Conservation (phyloP, 1,284 basidiomycete genomes). For the Leccinum pachyderme region DNA sequence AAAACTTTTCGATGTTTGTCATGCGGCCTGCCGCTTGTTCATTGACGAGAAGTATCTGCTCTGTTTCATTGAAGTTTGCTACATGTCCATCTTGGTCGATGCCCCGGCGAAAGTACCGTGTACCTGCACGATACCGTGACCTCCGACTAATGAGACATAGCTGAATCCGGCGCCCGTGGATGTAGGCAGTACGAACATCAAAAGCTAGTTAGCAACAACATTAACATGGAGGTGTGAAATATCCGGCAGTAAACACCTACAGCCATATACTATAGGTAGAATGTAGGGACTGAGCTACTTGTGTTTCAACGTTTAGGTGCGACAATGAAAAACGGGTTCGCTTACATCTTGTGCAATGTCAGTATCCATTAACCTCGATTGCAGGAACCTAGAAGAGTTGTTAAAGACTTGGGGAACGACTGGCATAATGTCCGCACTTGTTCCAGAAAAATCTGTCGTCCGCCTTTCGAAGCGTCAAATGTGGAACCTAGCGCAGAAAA, state of each 20-base stretch:
- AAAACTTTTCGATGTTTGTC: slow-evolving; percentile 50
- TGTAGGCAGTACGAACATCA: slow-evolving; percentile 75
- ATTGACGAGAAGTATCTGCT: slow-evolving; percentile 85
- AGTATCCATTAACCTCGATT: slow-evolving; percentile 68
- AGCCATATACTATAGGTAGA: slow-evolving; percentile 89
- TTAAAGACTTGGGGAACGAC: slow-evolving; percentile 7
- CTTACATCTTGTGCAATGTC: slow-evolving; percentile 63
- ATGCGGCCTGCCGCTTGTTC: slow-evolving; percentile 46
- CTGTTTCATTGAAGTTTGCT: slow-evolving; percentile 94
- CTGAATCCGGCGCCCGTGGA: slow-evolving; percentile 81
- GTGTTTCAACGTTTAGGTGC: slow-evolving; percentile 11
- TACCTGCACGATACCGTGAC: slow-evolving; percentile 92
- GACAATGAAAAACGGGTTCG: not conserved
- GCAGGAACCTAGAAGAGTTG: slow-evolving; percentile 54
- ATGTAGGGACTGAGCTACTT: slow-evolving; percentile 82
- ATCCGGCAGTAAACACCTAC: slow-evolving; percentile 46
- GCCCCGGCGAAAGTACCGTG: slow-evolving; percentile 95
- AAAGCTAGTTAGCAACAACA: slow-evolving; percentile 58
- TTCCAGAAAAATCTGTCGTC: slow-evolving; percentile 99
- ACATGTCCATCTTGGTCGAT: slow-evolving; percentile 83
- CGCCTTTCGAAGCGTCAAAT: slow-evolving; percentile 48
- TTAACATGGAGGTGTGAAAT: slow-evolving; percentile 10
- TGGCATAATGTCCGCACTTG: slow-evolving; percentile 43
- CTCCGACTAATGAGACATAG: slow-evolving; percentile 91
- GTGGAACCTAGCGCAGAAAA: slow-evolving; percentile 10